Evolutionary conservation across 495 filamentous ascomycete genomes (phyloP), one percentile per base, ranked within the genome.

Genomic region (Schizothecium vesticola): DNA sequence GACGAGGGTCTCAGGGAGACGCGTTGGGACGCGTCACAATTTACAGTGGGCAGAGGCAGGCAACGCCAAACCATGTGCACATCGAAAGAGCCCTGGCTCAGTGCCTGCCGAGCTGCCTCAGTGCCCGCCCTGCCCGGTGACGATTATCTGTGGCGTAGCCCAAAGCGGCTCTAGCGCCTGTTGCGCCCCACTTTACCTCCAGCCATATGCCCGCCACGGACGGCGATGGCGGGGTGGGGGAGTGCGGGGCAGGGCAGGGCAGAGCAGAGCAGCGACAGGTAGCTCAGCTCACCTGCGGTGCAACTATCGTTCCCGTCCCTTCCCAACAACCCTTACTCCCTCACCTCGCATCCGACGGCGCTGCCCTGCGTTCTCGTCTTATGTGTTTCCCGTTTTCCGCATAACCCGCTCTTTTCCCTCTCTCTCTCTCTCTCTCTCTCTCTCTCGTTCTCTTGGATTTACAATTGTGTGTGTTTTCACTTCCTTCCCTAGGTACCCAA

Each of bases 41-140:
- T 33, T 64, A 64, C 31, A 33, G 62, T 55, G 62, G 22, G 43
- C 19, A n/a, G 8, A 7, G 13, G 36, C 43, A 8, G 5, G 43
- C 43, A 51, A 25, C 64, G 64, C 64, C 51, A 66, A 24, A 59
- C 13, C 64, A 66, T 60, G 65, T 66, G 65, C 64, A 19, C 25
- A 21, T 51, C 26, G 26, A 6, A 26, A 51, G 61, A 51, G 61
- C 25, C 61, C 36, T 55, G n/a, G 8, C 31, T 51, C 24, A 43
- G 24, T 3, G 33, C 33, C 33, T 13, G 33, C 33, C 31, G 19
- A 8, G 22, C 19, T 31, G 61, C 29, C 11, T 24, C 16, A 29
- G 51, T 13, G 29, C 33, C 28, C 10, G 22, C 11, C 26, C 57
- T 59, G 24, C 23, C 33, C 24, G 58, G 43, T 51, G 43, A 51